Conservation (phyloP, 106 monocot species). For the Phalaenopsis aphrodite region DNA sequence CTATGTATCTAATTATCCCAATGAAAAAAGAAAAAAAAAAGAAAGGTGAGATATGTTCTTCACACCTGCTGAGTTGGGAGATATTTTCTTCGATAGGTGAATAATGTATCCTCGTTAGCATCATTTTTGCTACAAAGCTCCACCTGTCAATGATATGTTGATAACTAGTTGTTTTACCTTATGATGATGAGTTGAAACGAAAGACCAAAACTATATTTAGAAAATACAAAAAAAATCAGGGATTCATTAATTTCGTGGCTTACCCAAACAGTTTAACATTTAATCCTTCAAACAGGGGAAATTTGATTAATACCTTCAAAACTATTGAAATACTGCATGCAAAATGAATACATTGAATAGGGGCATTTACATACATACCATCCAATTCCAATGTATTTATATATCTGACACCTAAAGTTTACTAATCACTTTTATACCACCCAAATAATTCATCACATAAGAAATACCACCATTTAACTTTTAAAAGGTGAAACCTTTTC, state of each 20-base stretch:
- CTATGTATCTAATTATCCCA: not conserved
- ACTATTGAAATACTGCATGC: constrained; percentile 1
- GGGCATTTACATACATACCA: not conserved
- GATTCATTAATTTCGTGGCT: not conserved
- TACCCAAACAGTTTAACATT: not conserved
- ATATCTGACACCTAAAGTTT: no score
- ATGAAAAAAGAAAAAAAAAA: not conserved
- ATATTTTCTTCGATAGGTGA: constrained; percentile 83
- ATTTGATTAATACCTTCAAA: not conserved
- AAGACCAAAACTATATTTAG: not conserved
- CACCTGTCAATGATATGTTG: constrained; percentile 36
- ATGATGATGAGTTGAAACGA: not conserved
- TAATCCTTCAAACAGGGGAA: not conserved
- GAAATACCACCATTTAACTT: no score
- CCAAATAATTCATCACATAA: no score
- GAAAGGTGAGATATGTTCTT: not conserved
- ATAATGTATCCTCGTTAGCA: constrained; percentile 52
- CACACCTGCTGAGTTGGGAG: constrained; percentile 86
- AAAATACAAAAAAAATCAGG: not conserved
- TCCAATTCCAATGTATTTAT: not conserved
- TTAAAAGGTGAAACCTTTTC: no score
- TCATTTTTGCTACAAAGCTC: constrained; percentile 50
- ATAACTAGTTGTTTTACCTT: not conserved
- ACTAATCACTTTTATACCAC: no score
- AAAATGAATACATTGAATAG: not conserved